A percentile compares a stretch with the other conserved stretches of the same genome.
phyloP scores from a whole-genome alignment of 1,284 basidiomycete genomes.

The Sphaerobolus stellatus region DNA sequence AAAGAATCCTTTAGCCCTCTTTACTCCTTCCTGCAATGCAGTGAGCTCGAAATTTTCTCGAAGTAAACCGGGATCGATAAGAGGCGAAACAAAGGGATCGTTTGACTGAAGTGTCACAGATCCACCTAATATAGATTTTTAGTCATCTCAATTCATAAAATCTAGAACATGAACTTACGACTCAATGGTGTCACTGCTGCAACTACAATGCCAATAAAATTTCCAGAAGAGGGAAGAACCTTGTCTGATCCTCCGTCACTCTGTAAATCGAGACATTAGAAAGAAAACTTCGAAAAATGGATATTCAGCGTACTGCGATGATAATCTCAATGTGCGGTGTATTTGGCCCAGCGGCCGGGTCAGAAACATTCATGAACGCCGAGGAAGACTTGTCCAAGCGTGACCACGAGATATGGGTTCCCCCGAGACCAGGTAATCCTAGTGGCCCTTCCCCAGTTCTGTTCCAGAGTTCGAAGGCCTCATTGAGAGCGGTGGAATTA shows the following conservation, averaged over 20 bases:
- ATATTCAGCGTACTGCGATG: constrained; percentile 15
- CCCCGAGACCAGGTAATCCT: constrained; percentile 15
- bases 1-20: constrained; percentile 31
- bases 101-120: constrained; percentile 34
- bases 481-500: not conserved
- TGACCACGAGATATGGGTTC: constrained; percentile 27
- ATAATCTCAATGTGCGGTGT: constrained; percentile 20
- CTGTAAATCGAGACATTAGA: not conserved
- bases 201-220: constrained; percentile 22
- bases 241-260: not conserved
- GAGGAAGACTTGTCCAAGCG: constrained; percentile 31
- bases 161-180: constrained; percentile 13
- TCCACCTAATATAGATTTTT: constrained; percentile 32
- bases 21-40: constrained; percentile 33
- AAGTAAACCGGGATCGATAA: constrained; percentile 49
- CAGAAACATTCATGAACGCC: constrained; percentile 27
- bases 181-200: constrained; percentile 24
- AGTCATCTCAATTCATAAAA: not conserved
- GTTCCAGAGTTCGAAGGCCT: constrained; percentile 24
- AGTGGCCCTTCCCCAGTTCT: constrained; percentile 26
- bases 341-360: constrained; percentile 36
- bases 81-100: constrained; percentile 40
- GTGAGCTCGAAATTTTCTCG: constrained; percentile 36
- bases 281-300: not conserved
- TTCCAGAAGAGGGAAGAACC: constrained; percentile 17